phyloP scores from a whole-genome alignment of 1,284 basidiomycete species.

The Ustilago crameri region DNA sequence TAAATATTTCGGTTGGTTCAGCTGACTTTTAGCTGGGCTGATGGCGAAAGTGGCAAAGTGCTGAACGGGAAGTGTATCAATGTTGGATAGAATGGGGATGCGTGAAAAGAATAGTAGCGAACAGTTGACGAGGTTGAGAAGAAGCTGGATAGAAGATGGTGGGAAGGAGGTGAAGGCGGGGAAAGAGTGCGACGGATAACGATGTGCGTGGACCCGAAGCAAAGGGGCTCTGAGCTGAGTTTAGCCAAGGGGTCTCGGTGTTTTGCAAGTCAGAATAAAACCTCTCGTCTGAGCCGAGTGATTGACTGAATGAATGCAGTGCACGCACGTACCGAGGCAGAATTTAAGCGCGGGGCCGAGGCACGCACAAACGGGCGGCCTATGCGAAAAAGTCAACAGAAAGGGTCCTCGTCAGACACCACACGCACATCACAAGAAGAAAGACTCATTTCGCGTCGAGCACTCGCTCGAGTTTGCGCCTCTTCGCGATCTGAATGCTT shows the following conservation, averaged over 20 bases:
- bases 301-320: no score
- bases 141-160: background rate
- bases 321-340: no score
- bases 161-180: slow-evolving; percentile 12
- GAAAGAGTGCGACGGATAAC: slow-evolving; percentile 47
- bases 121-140: background rate
- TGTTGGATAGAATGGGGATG: background rate
- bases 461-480: background rate
- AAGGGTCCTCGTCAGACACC: slow-evolving; percentile 1
- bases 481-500: background rate
- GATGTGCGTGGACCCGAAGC: slow-evolving; percentile 25
- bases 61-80: background rate
- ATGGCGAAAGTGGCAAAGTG: no score
- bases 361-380: no score
- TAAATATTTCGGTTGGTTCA: no score
- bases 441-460: background rate
- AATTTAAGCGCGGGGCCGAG: no score
- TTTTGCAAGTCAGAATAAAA: background rate
- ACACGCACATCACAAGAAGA: background rate
- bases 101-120: background rate
- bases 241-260: background rate
- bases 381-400: background rate
- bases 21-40: no score
- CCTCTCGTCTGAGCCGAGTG: no score
- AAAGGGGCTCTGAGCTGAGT: slow-evolving; percentile 8